Evolutionary conservation across 2,329 filamentous ascomycete genomes (phyloP).

Genomic region (Talaromyces atroroseus): DNA sequence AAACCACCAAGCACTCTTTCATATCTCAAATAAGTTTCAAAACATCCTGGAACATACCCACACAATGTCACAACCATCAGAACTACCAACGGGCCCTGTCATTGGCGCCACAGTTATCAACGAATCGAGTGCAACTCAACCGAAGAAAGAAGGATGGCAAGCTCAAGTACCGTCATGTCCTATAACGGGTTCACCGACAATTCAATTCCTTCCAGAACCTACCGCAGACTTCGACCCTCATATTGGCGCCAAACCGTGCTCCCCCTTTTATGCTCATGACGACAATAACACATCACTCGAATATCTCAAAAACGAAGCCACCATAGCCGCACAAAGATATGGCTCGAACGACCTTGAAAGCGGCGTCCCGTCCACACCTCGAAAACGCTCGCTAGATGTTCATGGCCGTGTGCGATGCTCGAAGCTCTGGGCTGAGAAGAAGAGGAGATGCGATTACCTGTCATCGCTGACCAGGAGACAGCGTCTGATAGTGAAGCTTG

Average conservation of each 20-base stretch:
- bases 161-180: neutral
- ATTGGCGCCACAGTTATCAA: constrained; percentile 10
- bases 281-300: constrained; percentile 22
- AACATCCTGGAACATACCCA: neutral
- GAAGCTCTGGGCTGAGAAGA: constrained; percentile 31
- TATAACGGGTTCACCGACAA: constrained; percentile 5
- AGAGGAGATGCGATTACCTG: constrained; percentile 31
- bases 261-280: constrained; percentile 12
- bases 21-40: neutral
- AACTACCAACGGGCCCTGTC: constrained; percentile 9
- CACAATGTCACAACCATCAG: constrained; percentile 5
- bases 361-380: constrained; percentile 16
- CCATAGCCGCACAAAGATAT: constrained; percentile 8
- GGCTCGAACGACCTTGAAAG: constrained; percentile 30
- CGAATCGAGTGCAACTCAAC: neutral
- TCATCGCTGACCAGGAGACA: constrained; percentile 30
- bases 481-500: constrained; percentile 33
- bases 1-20: neutral
- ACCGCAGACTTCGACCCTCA: constrained; percentile 13
- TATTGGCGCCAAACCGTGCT: constrained; percentile 15
- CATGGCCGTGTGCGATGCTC: constrained; percentile 22
- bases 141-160: neutral
- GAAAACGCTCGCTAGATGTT: constrained; percentile 14
- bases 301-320: constrained; percentile 22
- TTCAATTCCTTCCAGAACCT: constrained; percentile 4